These are phyloP conservation scores for Diaporthe helianthi DNA, from an alignment of 2,329 filamentous ascomycete genomes.

Conservation along the genomic window DNA sequence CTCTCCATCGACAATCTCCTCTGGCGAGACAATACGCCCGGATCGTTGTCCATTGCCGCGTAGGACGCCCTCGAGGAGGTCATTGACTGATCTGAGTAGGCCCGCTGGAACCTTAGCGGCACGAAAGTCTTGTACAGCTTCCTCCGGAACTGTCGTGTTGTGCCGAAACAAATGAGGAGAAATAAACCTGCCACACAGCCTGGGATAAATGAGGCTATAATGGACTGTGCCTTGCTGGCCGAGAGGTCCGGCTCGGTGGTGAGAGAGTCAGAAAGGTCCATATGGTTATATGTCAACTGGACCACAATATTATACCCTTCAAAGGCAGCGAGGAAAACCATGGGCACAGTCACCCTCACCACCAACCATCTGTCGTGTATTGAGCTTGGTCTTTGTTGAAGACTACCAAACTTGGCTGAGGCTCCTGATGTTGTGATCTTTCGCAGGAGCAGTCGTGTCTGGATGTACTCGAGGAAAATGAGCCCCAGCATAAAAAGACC, in stretches of 20 bases:
- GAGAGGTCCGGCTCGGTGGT: constrained; percentile 26
- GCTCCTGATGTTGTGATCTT: constrained; percentile 19
- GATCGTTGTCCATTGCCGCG: constrained; percentile 31
- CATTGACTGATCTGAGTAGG: background rate
- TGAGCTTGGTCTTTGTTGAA: constrained; percentile 27
- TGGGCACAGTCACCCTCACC: constrained; percentile 21
- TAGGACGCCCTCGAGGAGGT: constrained; percentile 18
- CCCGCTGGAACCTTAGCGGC: constrained; percentile 3
- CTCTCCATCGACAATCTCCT: constrained; percentile 33
- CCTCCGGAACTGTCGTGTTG: constrained; percentile 26
- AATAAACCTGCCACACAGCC: constrained; percentile 32
- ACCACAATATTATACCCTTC: constrained; percentile 30
- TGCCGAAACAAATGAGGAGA: constrained; percentile 31
- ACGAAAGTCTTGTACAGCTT: constrained; percentile 27
- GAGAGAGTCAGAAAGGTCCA: background rate
- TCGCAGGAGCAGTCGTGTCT: constrained; percentile 28
- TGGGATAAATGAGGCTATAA: constrained; percentile 25
- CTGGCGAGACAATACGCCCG: constrained; percentile 30
- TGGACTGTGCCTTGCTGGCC: background rate
- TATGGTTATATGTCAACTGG: background rate
- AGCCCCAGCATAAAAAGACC: constrained; percentile 25
- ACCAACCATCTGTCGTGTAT: constrained; percentile 34
- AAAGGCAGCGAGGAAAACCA: constrained; percentile 23
- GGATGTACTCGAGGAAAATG: constrained; percentile 31
- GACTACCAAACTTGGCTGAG: constrained; percentile 30